Base-by-base conservation (phyloP, 495 filamentous ascomycete species). In the Talaromyces thailandensis region DNA sequence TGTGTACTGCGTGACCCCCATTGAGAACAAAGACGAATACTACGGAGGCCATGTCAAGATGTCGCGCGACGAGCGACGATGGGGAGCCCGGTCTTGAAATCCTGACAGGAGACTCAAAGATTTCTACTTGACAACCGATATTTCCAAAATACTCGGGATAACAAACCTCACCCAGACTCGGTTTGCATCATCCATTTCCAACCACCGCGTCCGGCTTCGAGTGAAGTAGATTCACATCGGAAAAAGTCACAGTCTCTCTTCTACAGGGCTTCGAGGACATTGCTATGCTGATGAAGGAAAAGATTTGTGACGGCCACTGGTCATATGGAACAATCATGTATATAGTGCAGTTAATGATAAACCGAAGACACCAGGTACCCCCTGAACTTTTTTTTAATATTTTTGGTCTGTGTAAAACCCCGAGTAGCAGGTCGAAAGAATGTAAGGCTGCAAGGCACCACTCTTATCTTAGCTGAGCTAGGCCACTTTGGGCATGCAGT, bases 11-110 rank as follows among this genome's bases (percentile, higher is more conserved):
- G 75, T 83, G 62, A 81, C 78, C 5, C 79, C 79, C 0, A 80
- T 83, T 66, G 77, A 79, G 67, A 77, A 78, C 21, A 73, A 76
- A 24, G 79, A 82, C 23, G 81, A 83, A 57, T 83, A 81, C 65
- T 81, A 83, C 53, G 81, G 81, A 60, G 74, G 67, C 26, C 77
- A 82, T 64, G 74, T 70, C 35, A 83, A 80, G 69, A 70, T 83
- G 64, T 70, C 75, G 48, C 73, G 72, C 28, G 80, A 83, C 32
- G 80, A 83, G 64, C 69, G 79, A 60, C 73, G 80, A 60, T 83
- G 80, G 80, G 62, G 53, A 18, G 11, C 45, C 14, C 9, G 62
- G 14, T 63, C 62, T 12, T 63, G 62, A 63, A 50, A 6, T 25
- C 37, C 8, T 12, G 23, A 21, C 6, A 21, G 21, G n/a, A 23